Conservation (phyloP, 2,329 filamentous ascomycete species). For the Pestalotiopsis fici region DNA sequence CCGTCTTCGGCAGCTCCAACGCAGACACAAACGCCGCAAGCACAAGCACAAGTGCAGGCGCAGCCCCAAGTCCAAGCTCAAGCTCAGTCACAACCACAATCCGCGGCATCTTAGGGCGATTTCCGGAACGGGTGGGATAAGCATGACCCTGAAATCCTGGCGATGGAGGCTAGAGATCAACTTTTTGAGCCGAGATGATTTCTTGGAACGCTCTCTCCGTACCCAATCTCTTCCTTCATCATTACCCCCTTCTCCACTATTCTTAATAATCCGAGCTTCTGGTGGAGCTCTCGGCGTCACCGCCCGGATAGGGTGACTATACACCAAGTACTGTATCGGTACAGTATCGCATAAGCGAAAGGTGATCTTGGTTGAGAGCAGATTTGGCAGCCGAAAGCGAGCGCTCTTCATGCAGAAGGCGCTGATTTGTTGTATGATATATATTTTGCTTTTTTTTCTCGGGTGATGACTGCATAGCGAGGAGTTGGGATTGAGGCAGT, state of each 20-base stretch:
- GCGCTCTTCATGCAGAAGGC: background rate
- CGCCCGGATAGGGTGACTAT: constrained; percentile 15
- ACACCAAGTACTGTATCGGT: constrained; percentile 12
- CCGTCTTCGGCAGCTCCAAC: constrained; percentile 13
- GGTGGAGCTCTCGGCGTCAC: background rate
- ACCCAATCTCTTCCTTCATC: background rate
- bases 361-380: background rate
- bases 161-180: constrained; percentile 1
- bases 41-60: constrained; percentile 12
- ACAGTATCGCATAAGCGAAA: background rate
- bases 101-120: constrained; percentile 4
- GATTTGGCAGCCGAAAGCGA: background rate
- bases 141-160: constrained; percentile 3
- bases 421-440: constrained; percentile 20
- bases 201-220: background rate
- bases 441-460: constrained; percentile 10
- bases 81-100: constrained; percentile 3
- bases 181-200: background rate
- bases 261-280: background rate
- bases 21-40: constrained; percentile 11
- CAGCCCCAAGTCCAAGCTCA: constrained; percentile 13
- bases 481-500: constrained; percentile 17
- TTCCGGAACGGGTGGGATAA: constrained; percentile 3
- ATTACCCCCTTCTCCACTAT: background rate
- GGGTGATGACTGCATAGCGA: constrained; percentile 22